phyloP scores from a whole-genome alignment of 768 basidiomycete species.

The Mycena epipterygia region DNA sequence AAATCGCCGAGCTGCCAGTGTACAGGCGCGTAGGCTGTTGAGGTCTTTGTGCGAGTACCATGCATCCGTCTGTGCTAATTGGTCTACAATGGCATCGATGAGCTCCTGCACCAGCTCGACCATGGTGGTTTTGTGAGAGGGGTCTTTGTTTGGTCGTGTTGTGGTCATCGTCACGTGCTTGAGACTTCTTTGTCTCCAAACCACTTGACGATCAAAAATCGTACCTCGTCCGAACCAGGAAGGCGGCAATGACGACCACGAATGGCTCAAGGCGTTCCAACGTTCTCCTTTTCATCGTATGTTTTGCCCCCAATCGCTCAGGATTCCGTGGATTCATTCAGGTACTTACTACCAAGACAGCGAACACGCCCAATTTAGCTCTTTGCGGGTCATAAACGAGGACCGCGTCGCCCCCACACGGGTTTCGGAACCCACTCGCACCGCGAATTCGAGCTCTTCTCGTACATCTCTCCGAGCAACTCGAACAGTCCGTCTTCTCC shows the following conservation, averaged over 20 bases:
- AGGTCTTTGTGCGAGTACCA: neutral
- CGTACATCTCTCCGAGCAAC: conserved; percentile 82
- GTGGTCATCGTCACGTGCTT: no score
- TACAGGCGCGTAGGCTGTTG: neutral
- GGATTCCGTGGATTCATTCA: neutral
- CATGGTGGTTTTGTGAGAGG: conserved; percentile 4
- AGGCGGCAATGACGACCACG: conserved; percentile 81
- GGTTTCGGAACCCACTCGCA: conserved; percentile 93
- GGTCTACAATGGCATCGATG: neutral
- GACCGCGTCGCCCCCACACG: conserved; percentile 82
- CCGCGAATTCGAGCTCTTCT: conserved; percentile 91
- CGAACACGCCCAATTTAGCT: conserved; percentile 60
- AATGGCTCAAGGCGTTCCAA: conserved; percentile 89
- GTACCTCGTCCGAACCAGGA: conserved; percentile 68
- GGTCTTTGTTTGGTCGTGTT: neutral
- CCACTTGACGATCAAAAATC: no score
- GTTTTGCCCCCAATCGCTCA: neutral
- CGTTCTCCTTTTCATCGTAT: conserved; percentile 11
- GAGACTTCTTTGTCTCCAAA: no score
- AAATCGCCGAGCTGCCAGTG: neutral
- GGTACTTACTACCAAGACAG: neutral
- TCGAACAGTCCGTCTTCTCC: conserved; percentile 85
- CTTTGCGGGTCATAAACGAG: conserved; percentile 92
- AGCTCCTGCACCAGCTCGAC: conserved; percentile 1
- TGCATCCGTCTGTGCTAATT: neutral